phyloP scores from a whole-genome alignment of 495 filamentous ascomycete species.

The Hamigera avellanea region DNA sequence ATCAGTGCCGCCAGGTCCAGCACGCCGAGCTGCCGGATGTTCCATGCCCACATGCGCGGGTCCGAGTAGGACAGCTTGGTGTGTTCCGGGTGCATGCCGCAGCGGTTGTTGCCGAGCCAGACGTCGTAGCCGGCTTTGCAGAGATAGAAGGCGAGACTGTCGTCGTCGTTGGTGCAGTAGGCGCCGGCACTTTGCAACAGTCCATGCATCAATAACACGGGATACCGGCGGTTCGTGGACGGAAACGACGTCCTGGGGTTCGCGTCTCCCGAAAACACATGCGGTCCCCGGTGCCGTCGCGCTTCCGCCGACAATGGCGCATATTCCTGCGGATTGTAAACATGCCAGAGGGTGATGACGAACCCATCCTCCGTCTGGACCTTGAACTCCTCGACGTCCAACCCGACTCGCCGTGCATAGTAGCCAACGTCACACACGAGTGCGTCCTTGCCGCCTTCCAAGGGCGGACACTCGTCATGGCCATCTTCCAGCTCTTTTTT shows the following conservation, averaged over 20 bases:
- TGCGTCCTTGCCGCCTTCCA: constrained; percentile 70
- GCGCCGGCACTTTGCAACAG: constrained; percentile 79
- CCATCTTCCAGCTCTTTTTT: constrained; percentile 4
- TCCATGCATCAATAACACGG: constrained; percentile 81
- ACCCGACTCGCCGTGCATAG: constrained; percentile 78
- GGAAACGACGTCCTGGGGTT: constrained; percentile 3
- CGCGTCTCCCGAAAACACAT: constrained; percentile 19
- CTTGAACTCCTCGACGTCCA: constrained; percentile 72
- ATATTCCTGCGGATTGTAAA: constrained; percentile 77
- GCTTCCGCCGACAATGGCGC: constrained; percentile 29
- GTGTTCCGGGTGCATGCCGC: constrained; percentile 72
- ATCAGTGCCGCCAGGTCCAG: constrained; percentile 86
- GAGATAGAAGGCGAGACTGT: constrained; percentile 82
- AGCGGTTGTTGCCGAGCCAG: constrained; percentile 93
- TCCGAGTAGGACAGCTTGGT: constrained; percentile 56
- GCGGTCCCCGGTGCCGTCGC: constrained; percentile 19
- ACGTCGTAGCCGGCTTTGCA: constrained; percentile 93
- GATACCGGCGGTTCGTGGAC: constrained; percentile 54
- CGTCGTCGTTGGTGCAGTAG: constrained; percentile 84
- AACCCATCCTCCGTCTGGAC: constrained; percentile 96
- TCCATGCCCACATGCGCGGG: constrained; percentile 96
- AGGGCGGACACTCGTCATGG: constrained; percentile 44
- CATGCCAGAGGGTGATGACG: constrained; percentile 76
- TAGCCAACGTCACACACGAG: constrained; percentile 71
- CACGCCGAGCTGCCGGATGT: constrained; percentile 86